phyloP scores from a whole-genome alignment of 441 rosid genomes.

The Gossypium schwendimanii region DNA sequence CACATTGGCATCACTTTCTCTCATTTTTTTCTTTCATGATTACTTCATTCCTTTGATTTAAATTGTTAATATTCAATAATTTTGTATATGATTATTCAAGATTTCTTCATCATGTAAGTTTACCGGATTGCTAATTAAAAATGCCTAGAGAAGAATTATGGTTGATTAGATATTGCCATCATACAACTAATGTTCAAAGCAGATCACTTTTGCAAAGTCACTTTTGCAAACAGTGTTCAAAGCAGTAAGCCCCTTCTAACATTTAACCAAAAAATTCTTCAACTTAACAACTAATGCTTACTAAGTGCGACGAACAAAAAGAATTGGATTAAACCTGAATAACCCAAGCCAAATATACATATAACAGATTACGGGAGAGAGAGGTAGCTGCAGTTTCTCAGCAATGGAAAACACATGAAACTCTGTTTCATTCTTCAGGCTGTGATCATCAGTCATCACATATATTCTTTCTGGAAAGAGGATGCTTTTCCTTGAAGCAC shows the following conservation, averaged over 20 bases:
- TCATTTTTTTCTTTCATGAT: background rate
- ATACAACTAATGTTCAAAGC: background rate
- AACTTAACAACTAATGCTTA: background rate
- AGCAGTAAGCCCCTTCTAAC: background rate
- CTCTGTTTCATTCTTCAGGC: constrained; percentile 4
- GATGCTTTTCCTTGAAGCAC: constrained; percentile 27
- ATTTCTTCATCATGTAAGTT: background rate
- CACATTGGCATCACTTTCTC: background rate
- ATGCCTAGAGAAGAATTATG: background rate
- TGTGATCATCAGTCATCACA: background rate
- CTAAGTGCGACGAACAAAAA: background rate
- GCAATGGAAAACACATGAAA: constrained; percentile 9
- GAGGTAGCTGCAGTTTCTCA: constrained; percentile 24
- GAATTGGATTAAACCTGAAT: constrained; percentile 25
- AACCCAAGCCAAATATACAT: constrained; percentile 15
- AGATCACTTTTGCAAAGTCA: background rate
- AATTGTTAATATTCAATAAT: background rate
- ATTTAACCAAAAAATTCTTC: background rate
- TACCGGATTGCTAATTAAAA: background rate
- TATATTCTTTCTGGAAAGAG: constrained; percentile 25
- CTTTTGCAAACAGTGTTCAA: constrained; percentile 1
- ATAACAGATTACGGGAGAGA: background rate
- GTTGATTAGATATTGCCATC: background rate
- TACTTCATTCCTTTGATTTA: background rate
- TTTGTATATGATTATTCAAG: background rate